phyloP scores from a whole-genome alignment of 805 yeast species.

The Candida argentea region DNA sequence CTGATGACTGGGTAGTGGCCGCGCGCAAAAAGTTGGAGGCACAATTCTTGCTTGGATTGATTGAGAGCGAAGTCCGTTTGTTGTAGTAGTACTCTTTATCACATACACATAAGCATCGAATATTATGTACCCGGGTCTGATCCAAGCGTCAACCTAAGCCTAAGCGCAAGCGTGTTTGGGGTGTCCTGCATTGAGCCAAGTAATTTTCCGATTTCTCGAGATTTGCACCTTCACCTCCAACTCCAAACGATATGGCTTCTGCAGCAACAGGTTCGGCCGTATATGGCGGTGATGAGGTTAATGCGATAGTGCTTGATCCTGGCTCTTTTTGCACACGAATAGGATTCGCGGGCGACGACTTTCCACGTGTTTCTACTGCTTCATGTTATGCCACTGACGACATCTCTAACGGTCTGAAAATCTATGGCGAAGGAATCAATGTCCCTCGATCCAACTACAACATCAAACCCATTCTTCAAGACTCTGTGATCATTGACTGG shows the following conservation, averaged over 20 bases:
- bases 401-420: conserved; percentile 6
- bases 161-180: too few species aligned
- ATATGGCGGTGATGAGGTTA: conserved; percentile 64
- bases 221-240: neutral
- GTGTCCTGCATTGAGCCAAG: too few species aligned
- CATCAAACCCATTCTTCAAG: conserved; percentile 47
- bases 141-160: too few species aligned
- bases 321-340: conserved; percentile 77
- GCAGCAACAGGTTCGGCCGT: conserved; percentile 12
- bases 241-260: conserved; percentile 11
- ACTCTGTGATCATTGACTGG: conserved; percentile 71
- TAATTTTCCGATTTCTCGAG: too few species aligned
- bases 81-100: conserved; percentile 17
- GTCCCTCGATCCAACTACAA: conserved; percentile 43
- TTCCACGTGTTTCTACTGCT: conserved; percentile 68
- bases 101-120: too few species aligned
- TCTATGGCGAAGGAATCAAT: conserved; percentile 34
- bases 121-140: too few species aligned
- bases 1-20: conserved; percentile 85
- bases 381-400: conserved; percentile 59
- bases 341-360: conserved; percentile 90
- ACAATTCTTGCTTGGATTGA: conserved; percentile 63
- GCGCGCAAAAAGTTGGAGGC: conserved; percentile 85
- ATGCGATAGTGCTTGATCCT: conserved; percentile 85
- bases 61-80: conserved; percentile 52